Evolutionary conservation across 176 grass and related monocot genomes (phyloP).

Genomic region (Neostapfia colusana): DNA sequence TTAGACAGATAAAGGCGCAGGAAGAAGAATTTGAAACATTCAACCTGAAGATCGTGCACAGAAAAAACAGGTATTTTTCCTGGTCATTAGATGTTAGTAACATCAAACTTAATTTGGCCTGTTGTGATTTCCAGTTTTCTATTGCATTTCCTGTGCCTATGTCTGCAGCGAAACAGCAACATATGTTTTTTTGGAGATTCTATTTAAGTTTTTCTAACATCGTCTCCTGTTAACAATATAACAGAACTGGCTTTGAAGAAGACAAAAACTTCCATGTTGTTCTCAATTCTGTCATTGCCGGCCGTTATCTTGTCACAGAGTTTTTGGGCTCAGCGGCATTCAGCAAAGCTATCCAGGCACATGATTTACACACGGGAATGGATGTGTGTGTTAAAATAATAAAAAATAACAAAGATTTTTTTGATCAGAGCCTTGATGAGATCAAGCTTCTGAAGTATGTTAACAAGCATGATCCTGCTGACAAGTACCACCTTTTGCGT

Average conservation of each 20-base stretch:
- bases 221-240: constrained; percentile 26
- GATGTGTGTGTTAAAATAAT: constrained; percentile 99
- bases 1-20: constrained; percentile 92
- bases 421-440: constrained; percentile 98
- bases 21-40: constrained; percentile 99
- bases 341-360: constrained; percentile 99
- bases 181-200: background rate
- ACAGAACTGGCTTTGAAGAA: constrained; percentile 99
- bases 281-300: constrained; percentile 92
- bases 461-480: constrained; percentile 94
- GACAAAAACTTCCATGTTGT: constrained; percentile 98
- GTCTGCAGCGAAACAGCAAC: background rate
- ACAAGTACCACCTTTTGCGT: constrained; percentile 91
- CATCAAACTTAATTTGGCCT: background rate
- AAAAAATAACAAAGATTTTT: constrained; percentile 99
- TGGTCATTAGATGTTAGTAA: background rate
- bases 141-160: constrained; percentile 10
- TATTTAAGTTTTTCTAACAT: constrained; percentile 36
- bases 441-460: constrained; percentile 99
- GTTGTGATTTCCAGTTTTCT: background rate
- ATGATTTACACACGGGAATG: constrained; percentile 99
- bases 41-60: constrained; percentile 95
- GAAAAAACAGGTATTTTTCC: constrained; percentile 79
- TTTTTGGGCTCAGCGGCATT: constrained; percentile 97
- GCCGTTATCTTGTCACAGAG: constrained; percentile 96